phyloP scores from a whole-genome alignment of 1,139 yeast species.

The Lodderomyces oxycetoniae region DNA sequence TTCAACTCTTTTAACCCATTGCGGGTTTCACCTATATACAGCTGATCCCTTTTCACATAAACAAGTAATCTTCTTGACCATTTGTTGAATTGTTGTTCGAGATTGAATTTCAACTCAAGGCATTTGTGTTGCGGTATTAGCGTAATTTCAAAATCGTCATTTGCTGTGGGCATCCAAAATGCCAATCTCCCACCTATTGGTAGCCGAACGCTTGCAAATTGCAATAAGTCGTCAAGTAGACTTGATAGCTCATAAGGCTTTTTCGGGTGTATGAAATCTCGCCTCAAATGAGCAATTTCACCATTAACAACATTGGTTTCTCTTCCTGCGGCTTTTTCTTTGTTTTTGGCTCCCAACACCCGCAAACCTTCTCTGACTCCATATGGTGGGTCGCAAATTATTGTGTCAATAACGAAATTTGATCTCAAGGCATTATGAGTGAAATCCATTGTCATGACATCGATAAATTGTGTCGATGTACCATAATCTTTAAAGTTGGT shows the following conservation, averaged over 20 bases:
- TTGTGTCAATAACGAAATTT: constrained; percentile 64
- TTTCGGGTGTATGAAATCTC: constrained; percentile 88
- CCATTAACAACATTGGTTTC: constrained; percentile 73
- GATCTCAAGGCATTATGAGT: constrained; percentile 79
- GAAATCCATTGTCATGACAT: constrained; percentile 87
- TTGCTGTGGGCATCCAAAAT: constrained; percentile 98
- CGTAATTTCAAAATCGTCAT: constrained; percentile 73
- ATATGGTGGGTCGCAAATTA: constrained; percentile 95
- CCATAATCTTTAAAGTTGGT: constrained; percentile 76
- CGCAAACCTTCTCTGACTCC: constrained; percentile 95
- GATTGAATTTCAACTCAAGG: constrained; percentile 63
- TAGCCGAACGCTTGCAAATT: constrained; percentile 67
- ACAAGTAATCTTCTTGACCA: constrained; percentile 88
- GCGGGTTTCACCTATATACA: constrained; percentile 54
- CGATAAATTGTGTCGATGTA: constrained; percentile 56
- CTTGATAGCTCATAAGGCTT: constrained; percentile 81
- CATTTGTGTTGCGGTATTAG: constrained; percentile 75
- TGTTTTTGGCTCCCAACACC: constrained; percentile 81
- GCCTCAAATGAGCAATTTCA: constrained; percentile 66
- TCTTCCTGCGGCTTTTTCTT: constrained; percentile 53
- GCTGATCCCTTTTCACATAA: constrained; percentile 62
- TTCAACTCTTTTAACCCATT: constrained; percentile 40
- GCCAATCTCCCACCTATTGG: constrained; percentile 76
- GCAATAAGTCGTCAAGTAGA: constrained; percentile 69
- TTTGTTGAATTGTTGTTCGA: constrained; percentile 85